phyloP scores from a whole-genome alignment of 345 rosid species.

The Melastoma malabathricum region DNA sequence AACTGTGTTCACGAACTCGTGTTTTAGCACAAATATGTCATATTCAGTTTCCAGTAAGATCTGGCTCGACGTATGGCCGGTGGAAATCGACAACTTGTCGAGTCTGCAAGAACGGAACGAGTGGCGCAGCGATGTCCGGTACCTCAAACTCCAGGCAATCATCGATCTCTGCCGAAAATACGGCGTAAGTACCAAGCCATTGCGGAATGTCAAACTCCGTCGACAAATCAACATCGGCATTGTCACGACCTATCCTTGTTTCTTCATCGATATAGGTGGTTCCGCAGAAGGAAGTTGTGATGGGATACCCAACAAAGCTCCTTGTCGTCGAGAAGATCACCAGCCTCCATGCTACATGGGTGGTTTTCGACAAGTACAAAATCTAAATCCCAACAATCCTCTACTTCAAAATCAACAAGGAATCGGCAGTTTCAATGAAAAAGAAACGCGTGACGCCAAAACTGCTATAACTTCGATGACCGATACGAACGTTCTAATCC shows the following conservation, averaged over 20 bases:
- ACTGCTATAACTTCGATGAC: too few species aligned
- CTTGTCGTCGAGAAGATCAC: conserved; percentile 22
- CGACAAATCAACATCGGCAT: too few species aligned
- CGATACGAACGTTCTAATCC: too few species aligned
- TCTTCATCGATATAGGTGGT: conserved; percentile 15
- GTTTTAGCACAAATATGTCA: neutral
- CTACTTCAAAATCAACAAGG: too few species aligned
- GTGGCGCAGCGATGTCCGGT: conserved; percentile 16
- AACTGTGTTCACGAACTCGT: neutral
- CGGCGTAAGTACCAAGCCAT: conserved; percentile 15
- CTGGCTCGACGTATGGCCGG: conserved; percentile 27
- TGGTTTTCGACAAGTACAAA: conserved; percentile 29
- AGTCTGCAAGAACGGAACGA: conserved; percentile 14
- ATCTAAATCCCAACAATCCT: too few species aligned
- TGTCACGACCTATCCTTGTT: neutral
- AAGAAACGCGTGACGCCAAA: too few species aligned
- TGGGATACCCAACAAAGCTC: conserved; percentile 34
- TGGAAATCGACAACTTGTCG: conserved; percentile 26
- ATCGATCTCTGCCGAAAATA: conserved; percentile 24
- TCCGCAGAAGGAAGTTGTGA: conserved; percentile 30
- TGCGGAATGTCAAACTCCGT: neutral
- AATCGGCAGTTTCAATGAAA: too few species aligned
- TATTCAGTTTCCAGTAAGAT: conserved; percentile 28
- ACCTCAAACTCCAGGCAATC: conserved; percentile 30
- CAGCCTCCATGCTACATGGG: conserved; percentile 37